A percentile compares a stretch with the other conserved stretches of the same genome.
Conservation (phyloP, 805 yeast genomes). For the Clavispora fructus region DNA sequence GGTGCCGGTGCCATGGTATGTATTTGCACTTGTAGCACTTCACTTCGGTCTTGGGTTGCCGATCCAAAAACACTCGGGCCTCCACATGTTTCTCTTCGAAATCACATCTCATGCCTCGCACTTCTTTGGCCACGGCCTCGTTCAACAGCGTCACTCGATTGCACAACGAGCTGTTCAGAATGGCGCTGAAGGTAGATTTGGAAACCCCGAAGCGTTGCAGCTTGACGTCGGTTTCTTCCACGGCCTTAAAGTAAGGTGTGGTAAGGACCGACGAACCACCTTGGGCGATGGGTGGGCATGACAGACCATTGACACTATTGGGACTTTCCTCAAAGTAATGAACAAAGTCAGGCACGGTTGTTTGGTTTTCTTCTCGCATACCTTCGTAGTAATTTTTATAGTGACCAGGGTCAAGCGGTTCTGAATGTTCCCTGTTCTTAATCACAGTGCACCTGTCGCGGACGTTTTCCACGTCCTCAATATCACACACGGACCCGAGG, state of each 20-base stretch:
- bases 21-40: conserved; percentile 12
- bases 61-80: conserved; percentile 6
- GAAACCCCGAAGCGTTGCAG: background rate
- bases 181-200: background rate
- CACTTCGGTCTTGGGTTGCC: background rate
- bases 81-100: conserved; percentile 7
- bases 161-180: background rate
- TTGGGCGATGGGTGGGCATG: background rate
- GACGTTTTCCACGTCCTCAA: background rate
- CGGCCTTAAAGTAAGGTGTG: background rate
- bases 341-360: conserved; percentile 10
- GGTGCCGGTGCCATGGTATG: conserved; percentile 13
- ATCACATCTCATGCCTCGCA: conserved; percentile 8
- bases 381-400: background rate
- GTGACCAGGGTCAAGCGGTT: conserved; percentile 1
- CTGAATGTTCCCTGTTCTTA: conserved; percentile 1
- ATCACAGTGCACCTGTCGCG: conserved; percentile 10
- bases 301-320: background rate
- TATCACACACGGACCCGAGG: conserved; percentile 5
- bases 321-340: conserved; percentile 5
- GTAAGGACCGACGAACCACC: background rate
- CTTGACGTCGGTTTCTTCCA: background rate
- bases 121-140: conserved; percentile 12
- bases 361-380: background rate
- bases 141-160: conserved; percentile 4